Base-by-base conservation (phyloP, 306 rosid genomes). In the peach (Prunus persica) region DNA sequence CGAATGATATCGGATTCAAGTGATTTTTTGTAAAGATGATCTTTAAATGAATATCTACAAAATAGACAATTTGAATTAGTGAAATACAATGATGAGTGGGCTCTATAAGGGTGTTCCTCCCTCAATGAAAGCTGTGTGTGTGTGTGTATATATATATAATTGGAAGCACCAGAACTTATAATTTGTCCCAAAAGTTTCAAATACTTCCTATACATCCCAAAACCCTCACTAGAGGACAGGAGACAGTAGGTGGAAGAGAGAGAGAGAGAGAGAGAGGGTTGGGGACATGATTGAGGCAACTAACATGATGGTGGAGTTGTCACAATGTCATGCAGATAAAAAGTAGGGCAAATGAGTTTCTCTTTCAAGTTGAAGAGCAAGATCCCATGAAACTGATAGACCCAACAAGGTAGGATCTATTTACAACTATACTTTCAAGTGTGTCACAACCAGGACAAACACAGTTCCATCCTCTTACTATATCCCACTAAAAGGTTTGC, bases 241-340 rank as follows among this genome's bases (percentile, higher is more conserved):
- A 24, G 69, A 58, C 73, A 80, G 41, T 69, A 46, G 84, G 84
- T 76, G 87, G 83, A 67, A 71, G 73, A 79, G 71, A 55, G 60
- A 62, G 81, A 51, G 71, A 22, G 74, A 66, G 47, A 34, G 41
- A 34, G 16, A 32, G 38, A 32, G 38, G 38, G 57, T 75, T 58
- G 76, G 76, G 82, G 74, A 84, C 84, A 85, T 82, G 68, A 38
- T 22, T 47, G 84, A 82, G 78, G 84, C 89, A 86, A 82, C 86
- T 82, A 82, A 84, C 85, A 79, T 82, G 88, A 74, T 84, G 83
- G 82, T 82, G 84, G 86, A 80, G 84, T 86, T 80, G 84, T 82
- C 84, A 82, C 80, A 73, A 82, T 76, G 82, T 73, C 76, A 82
- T 76, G 89, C 83, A 79, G 84, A 71, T 76, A 27, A 63, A 60